phyloP scores from a whole-genome alignment of 371 early-diverging fungal species.

The Batrachochytrium dendrobatidis region DNA sequence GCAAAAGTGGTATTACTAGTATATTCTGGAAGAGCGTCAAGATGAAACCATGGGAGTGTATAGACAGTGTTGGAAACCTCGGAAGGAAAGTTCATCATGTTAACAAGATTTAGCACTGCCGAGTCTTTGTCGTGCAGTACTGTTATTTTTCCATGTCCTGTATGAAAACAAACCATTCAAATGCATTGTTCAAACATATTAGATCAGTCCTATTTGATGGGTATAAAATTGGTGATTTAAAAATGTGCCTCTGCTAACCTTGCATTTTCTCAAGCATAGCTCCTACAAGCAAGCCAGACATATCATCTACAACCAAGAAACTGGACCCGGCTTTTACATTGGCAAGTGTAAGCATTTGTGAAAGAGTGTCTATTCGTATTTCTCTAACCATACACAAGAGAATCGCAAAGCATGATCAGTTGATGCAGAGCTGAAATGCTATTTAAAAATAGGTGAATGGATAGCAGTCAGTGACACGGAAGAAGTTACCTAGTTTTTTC shows the following conservation, averaged over 20 bases:
- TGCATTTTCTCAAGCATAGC: slow-evolving; percentile 81
- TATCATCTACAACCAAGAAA: slow-evolving; percentile 80
- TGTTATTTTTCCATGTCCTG: slow-evolving; percentile 24
- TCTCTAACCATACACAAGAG: slow-evolving; percentile 40
- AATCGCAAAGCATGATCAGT: background rate
- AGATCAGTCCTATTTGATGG: background rate
- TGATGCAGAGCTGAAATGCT: no score
- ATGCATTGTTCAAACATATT: slow-evolving; percentile 1
- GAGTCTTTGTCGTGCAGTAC: slow-evolving; percentile 71
- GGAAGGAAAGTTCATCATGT: slow-evolving; percentile 60
- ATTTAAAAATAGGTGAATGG: background rate
- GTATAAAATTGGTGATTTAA: background rate
- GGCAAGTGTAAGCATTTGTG: slow-evolving; percentile 74
- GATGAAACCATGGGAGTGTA: slow-evolving; percentile 54
- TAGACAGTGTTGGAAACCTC: slow-evolving; percentile 46
- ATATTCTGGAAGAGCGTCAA: background rate
- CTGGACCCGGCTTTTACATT: slow-evolving; percentile 71
- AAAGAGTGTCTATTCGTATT: slow-evolving; percentile 82
- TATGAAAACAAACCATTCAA: background rate
- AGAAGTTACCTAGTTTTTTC: slow-evolving; percentile 74
- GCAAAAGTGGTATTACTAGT: background rate
- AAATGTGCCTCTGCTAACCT: slow-evolving; percentile 25
- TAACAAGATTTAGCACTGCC: slow-evolving; percentile 63
- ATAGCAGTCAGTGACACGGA: background rate
- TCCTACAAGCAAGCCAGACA: slow-evolving; percentile 72